Base-by-base conservation (phyloP, 1,284 basidiomycete species). In the Uromyces viciae-fabae region DNA sequence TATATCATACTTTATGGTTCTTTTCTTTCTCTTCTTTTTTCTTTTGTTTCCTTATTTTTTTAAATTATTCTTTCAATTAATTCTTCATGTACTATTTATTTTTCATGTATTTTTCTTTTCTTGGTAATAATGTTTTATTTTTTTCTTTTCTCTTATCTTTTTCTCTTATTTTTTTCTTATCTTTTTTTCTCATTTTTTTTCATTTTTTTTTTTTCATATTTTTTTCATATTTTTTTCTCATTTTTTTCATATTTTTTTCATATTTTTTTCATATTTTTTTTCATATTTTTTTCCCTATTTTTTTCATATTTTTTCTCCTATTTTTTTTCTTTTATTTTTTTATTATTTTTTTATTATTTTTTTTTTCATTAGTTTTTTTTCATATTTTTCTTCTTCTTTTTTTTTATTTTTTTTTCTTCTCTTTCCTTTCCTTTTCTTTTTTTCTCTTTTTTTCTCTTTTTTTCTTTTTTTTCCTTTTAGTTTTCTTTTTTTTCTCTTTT, bases 201-300 rank as follows among this genome's bases (percentile, higher is more conserved):
- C 42, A 42, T 17, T n/a, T 28, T 71, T 71, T 40, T n/a, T 2
- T 46, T 17, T 3, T 11, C 38, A 43, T 42, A 71, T 17, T 15
- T 25, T 36, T 71, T 38, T 64, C 17, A 19, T 15, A 22, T 8
- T 36, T 15, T 36, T 8, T 64, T 28, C n/a, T 64, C 17, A 38
- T 64, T 38, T 64, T 36, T 66, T 33, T 36, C 36, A 33, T 14
- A 62, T 28, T 62, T 62, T 28, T 62, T 14, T 25, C 31, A 62
- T 62, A 14, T 62, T 14, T 11, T 11, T 22, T 56, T 56, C 28
- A 5, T 56, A n/a, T 56, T n/a, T 56, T 56, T 56, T 8, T 56
- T 56, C 28, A 5, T 36, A 36, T 71, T 71, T 71, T 71, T 71
- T 43, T 42, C 40, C 43, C n/a, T 38, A 42, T 43, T 71, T 71